Base-by-base conservation (phyloP, 75 land plant genomes). In the Adiantum capillusveneris region DNA sequence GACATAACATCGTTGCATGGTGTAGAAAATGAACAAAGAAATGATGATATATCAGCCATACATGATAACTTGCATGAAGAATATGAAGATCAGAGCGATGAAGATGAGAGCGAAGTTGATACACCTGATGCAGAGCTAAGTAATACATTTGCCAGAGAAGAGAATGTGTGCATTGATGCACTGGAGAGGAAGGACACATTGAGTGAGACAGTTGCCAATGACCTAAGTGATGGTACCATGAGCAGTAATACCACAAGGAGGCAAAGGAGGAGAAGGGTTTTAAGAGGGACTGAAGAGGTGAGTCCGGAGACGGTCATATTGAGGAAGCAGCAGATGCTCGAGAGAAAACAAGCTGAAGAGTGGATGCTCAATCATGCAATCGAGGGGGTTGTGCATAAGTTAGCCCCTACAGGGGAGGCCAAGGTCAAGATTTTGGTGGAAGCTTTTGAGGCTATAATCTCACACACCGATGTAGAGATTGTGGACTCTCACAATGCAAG, bases 331-430 rank as follows among this genome's bases (percentile, higher is more conserved):
- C 18, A 53, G 6, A 53, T 36, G 11, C 57, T 57, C 11, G 60
- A 19, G 18, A 58, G 67, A 56, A 75, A 63, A 48, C 44, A 56
- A 14, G 34, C 61, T 6, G 72, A 70, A 31, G 74, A 75, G 13
- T 75, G 74, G 75, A 63, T 63, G 74, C 50, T 50, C 60, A 66
- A 75, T 25, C 65, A 65, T 29, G 66, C 42, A 5, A 49, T 75
- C 3, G 73, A 64, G 44, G 73, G 70, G 29, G 73, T 74, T 12
- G 74, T 75, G 58, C 56, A 26, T 26, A 73, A 58, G 42, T 66
- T 70, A 6, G 50, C 67, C 41, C 68, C 73, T 19, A 11, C 9
- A 29, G 62, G 59, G 34, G 60, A 70, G 1, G 57, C 53, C 17
- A 63, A 65, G 42, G 77, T 75, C 20, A 56, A 70, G 50, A 52